Base-by-base conservation (phyloP, 192 early-diverging fungal genomes). In the Coemansia sp. region DNA sequence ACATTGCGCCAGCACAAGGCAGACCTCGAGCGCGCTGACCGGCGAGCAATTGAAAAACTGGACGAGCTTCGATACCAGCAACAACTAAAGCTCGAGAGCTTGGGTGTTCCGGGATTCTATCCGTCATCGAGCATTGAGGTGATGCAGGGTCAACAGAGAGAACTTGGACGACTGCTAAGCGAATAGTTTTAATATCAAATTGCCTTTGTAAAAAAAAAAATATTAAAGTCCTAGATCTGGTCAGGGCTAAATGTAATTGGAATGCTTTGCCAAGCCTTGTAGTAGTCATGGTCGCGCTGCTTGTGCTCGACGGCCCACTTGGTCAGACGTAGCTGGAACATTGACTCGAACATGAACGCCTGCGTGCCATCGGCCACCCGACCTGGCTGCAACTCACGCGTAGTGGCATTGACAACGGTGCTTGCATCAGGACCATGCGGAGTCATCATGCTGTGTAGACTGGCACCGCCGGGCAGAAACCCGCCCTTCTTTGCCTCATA, bases 261-360 rank as follows among this genome's bases (percentile, higher is more conserved):
- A 32, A 92, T 82, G 23, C 76, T 86, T 69, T 87, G 80, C 96
- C 96, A 98, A n/a, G 89, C 90, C 81, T 91, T 83, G 80, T 88
- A 94, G 82, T 98, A 98, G 71, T 95, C 88, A 36, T 84, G 74
- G 78, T 98, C 94, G 71, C 89, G 90, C 55, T 90, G 89, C 25
- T 85, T 84, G 11, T 83, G 80, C 29, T 90, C 81, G 21, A 93
- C 72, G 1, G 92, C 96, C 96, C 94, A 97, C 55, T 85, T 80
- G 44, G 90, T 91, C 31, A 92, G 74, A 39, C 90, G 88, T 25
- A 98, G 78, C 84, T 93, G 90, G 83, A 91, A 86, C 60, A 83
- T 88, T 1, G 91, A 87, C 77, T 98, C 96, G 74, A 98, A 98
- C 96, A 98, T 98, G 72, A 98, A 98, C 0, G 96, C 91, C 85